These are phyloP conservation scores for Rhizopogon rudus DNA, from an alignment of 768 basidiomycete genomes.

Conservation along the genomic window DNA sequence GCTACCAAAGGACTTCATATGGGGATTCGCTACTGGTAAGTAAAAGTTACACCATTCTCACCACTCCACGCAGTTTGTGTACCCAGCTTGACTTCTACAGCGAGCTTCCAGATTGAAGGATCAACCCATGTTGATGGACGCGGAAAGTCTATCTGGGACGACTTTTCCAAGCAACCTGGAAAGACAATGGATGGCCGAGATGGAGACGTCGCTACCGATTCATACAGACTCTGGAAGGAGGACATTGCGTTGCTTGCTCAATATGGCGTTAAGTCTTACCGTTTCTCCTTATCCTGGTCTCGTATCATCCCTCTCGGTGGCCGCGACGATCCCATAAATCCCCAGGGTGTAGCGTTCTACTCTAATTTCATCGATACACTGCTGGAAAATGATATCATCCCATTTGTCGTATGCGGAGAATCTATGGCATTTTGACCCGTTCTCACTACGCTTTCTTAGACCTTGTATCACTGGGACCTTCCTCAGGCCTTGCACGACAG, in stretches of 20 bases:
- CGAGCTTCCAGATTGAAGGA: slow-evolving; percentile 74
- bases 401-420: slow-evolving; percentile 52
- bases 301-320: slow-evolving; percentile 73
- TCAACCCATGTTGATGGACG: slow-evolving; percentile 55
- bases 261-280: slow-evolving; percentile 69
- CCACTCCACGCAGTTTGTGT: neutral
- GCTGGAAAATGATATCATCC: slow-evolving; percentile 56
- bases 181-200: slow-evolving; percentile 64
- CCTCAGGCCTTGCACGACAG: slow-evolving; percentile 70
- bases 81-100: slow-evolving; percentile 26
- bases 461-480: slow-evolving; percentile 76
- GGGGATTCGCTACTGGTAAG: slow-evolving; percentile 69
- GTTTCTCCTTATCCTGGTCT: slow-evolving; percentile 75
- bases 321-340: slow-evolving; percentile 67
- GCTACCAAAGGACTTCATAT: slow-evolving; percentile 58
- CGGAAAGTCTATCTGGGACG: slow-evolving; percentile 73
- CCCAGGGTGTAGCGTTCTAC: slow-evolving; percentile 65
- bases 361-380: slow-evolving; percentile 65
- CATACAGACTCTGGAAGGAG: slow-evolving; percentile 63
- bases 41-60: slow-evolving; percentile 1
- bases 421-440: neutral
- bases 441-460: slow-evolving; percentile 30
- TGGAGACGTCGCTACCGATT: slow-evolving; percentile 70
- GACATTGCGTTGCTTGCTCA: slow-evolving; percentile 57
- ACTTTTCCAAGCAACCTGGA: slow-evolving; percentile 58